Base-by-base conservation (phyloP, 371 early-diverging fungal species). In the Chytridium lagenaria region DNA sequence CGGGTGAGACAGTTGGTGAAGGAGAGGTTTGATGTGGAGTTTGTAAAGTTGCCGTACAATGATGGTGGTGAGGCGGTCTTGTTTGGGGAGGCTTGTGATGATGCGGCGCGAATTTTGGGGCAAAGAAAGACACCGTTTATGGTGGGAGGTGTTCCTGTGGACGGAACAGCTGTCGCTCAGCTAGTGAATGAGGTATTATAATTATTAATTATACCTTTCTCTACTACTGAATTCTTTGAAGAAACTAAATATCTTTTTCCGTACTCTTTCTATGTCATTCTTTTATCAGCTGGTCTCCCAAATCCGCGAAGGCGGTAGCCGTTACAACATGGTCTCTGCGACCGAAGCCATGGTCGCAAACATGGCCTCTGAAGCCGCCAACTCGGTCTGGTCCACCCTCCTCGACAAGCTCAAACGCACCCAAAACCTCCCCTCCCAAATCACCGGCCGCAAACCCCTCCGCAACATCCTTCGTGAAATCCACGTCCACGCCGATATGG, bases 361-460 rank as follows among this genome's bases (percentile, higher is more conserved):
- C 75, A 85, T 85, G 85, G 85, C 85, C 33, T 67, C 82, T 1
- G 85, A 85, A 71, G 85, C 85, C 7, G 83, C 85, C 55, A 83
- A 80, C 72, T 78, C 83, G 1, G 79, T 83, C 26, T 85, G 85
- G 85, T 59, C 77, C 31, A 80, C 77, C 26, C 81, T 85, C 49
- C 68, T 81, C 34, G 75, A 52, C 57, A 80, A 78, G 50, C 78
- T 81, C n/a, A 79, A 78, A 38, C 67, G 73, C 38, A 44, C 44
- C 1, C 72, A 76, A 50, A 85, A 85, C 78, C 82, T 80, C 68
- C 85, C 83, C n/a, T 57, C 71, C 1, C 85, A 85, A 67, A 69
- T 85, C 61, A 78, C 51, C 30, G 85, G 83, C 40, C 78, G 83
- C 50, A 85, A 85, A 69, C 83, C 78, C 66, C 76, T 85, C 39